Evolutionary conservation across 2,329 filamentous ascomycete genomes (phyloP).

Genomic region (Stagonosporopsis cucurbitacearum): DNA sequence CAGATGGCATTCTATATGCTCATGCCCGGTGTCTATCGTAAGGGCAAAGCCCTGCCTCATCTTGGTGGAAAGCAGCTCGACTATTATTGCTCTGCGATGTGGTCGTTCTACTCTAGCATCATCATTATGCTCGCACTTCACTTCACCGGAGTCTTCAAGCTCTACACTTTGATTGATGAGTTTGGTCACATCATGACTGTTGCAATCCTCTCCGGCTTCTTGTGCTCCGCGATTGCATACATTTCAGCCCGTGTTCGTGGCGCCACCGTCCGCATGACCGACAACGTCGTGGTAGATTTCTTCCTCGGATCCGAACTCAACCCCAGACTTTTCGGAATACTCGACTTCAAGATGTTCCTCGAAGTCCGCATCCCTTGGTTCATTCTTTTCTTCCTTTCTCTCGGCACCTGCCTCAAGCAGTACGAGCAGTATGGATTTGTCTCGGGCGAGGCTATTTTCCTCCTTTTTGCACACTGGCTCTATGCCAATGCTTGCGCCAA

Average conservation of each 20-base stretch:
- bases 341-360: constrained; percentile 96
- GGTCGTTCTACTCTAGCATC: constrained; percentile 87
- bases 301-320: constrained; percentile 91
- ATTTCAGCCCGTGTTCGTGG: constrained; percentile 81
- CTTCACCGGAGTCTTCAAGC: constrained; percentile 80
- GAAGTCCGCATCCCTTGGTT: constrained; percentile 93
- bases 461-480: constrained; percentile 87
- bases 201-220: constrained; percentile 86
- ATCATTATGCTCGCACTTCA: constrained; percentile 74
- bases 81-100: constrained; percentile 93
- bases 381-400: constrained; percentile 80
- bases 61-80: constrained; percentile 82
- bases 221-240: constrained; percentile 85
- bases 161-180: constrained; percentile 93
- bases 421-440: constrained; percentile 87
- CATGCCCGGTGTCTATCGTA: constrained; percentile 84
- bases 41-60: constrained; percentile 87
- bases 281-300: constrained; percentile 81
- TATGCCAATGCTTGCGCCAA: constrained; percentile 93
- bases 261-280: constrained; percentile 90
- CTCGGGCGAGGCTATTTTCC: constrained; percentile 80
- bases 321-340: constrained; percentile 80
- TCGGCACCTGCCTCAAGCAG: constrained; percentile 79
- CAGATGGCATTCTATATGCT: constrained; percentile 83
- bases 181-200: constrained; percentile 94